These are phyloP conservation scores for Amoebophrya sp. DNA, from an alignment of 169 alveolate genomes.

Conservation along the genomic window DNA sequence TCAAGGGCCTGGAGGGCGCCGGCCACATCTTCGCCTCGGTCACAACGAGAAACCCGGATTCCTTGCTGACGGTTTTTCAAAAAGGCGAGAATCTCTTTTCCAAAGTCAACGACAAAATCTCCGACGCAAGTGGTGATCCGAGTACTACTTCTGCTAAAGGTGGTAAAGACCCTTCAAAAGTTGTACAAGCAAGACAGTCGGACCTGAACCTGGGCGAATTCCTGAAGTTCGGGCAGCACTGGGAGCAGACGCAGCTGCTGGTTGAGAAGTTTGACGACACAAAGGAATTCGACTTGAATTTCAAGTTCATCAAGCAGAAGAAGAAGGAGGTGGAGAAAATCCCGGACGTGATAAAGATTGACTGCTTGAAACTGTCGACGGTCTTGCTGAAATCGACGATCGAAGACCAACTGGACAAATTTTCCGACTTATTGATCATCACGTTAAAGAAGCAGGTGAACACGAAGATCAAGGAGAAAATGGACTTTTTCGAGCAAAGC, in stretches of 20 bases:
- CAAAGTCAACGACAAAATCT: neutral
- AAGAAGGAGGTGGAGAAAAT: constrained; percentile 71
- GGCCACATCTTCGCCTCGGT: constrained; percentile 60
- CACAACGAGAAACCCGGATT: constrained; percentile 39
- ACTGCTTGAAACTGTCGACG: constrained; percentile 70
- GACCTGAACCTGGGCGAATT: constrained; percentile 50
- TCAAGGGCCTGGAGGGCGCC: constrained; percentile 74
- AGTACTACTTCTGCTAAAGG: neutral
- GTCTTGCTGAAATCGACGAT: constrained; percentile 68
- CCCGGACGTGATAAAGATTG: constrained; percentile 68
- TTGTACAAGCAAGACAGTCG: too few species aligned
- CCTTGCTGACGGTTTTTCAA: constrained; percentile 37
- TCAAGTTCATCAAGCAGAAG: constrained; percentile 60
- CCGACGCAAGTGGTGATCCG: neutral
- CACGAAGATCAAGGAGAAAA: constrained; percentile 51
- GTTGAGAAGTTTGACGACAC: constrained; percentile 66
- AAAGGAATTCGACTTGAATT: constrained; percentile 75
- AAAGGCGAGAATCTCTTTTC: constrained; percentile 43
- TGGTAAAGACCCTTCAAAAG: too few species aligned
- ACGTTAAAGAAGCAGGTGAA: constrained; percentile 63
- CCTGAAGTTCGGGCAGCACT: neutral
- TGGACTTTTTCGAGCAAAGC: constrained; percentile 41
- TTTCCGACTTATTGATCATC: constrained; percentile 62
- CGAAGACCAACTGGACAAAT: constrained; percentile 71
- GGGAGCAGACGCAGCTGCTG: constrained; percentile 59